Evolutionary conservation across 148 eudicot species (phyloP), one percentile per base, ranked within the genome.

Genomic region (Suaeda aralocaspica): DNA sequence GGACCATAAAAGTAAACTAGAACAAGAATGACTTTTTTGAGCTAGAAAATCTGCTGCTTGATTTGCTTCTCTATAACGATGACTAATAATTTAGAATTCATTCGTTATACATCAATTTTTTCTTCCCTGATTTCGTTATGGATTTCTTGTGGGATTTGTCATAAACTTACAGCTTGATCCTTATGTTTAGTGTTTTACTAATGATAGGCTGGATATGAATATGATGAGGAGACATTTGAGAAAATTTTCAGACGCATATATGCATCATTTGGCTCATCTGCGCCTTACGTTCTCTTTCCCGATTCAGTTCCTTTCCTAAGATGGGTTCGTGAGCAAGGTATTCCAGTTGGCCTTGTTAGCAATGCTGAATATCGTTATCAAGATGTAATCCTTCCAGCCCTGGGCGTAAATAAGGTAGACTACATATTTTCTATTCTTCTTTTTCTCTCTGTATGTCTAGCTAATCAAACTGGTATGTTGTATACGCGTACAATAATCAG

Each of bases 211-310:
- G 99, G 99, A 75, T 94, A 94, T 77, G 85, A 87, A 46, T 94
- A 91, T 61, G 96, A 94, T 44, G 96, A 94, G 77, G 97, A 89
- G 78, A 91, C 97, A 61, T 94, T 94, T 69, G 97, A 94, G 82
- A 89, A 84, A 70, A 78, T 94, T 59, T 91, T 94, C 78, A 89
- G 80, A 74, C 93, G 99, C 80, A 87, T 94, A 76, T 94, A 94
- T 66, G 78, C 90, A 18, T 79, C 96, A 64, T 94, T 94, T 71
- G 99, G 99, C 67, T 94, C 99, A 39, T 77, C 96, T 30, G 97
- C 99, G 31, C 99, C 99, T 44, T 94, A 94, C 72, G 62, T 79
- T 9, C 55, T 89, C 60, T 91, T 94, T 76, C 83, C 85, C 21
- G 99, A 94, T 85, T 85, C 99, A 50, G 80, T 82, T 68, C 96